Evolutionary conservation across 495 filamentous ascomycete species (phyloP).

Genomic region (Trichoderma asperelloides): DNA sequence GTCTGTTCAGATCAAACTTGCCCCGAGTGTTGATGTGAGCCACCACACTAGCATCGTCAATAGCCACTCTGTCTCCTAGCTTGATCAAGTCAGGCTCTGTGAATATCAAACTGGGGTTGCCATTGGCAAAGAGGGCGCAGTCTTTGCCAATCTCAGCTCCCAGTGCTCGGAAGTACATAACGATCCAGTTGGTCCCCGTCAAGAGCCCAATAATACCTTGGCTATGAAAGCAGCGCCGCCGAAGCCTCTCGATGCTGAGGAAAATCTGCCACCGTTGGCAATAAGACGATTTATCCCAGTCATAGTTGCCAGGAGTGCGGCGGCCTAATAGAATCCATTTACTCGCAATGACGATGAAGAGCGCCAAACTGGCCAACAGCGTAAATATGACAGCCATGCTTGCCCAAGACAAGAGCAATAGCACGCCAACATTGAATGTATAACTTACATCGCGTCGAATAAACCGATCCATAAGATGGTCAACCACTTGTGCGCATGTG

Average conservation of each 20-base stretch:
- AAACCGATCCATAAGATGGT: slow-evolving; percentile 10
- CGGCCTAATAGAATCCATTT: slow-evolving; percentile 38
- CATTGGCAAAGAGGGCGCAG: slow-evolving; percentile 37
- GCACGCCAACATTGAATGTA: background rate
- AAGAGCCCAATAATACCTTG: slow-evolving; percentile 34
- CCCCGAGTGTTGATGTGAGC: slow-evolving; percentile 27
- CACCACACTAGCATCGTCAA: slow-evolving; percentile 40
- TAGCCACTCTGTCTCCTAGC: slow-evolving; percentile 34
- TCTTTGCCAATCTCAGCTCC: slow-evolving; percentile 36
- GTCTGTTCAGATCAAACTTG: slow-evolving; percentile 35
- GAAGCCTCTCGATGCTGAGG: slow-evolving; percentile 33
- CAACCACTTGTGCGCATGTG: slow-evolving; percentile 17
- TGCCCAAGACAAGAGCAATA: slow-evolving; percentile 21
- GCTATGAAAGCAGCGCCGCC: slow-evolving; percentile 32
- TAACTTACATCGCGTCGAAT: background rate
- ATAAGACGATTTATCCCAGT: slow-evolving; percentile 32
- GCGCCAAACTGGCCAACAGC: slow-evolving; percentile 23
- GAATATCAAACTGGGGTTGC: slow-evolving; percentile 32
- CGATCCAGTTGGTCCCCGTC: slow-evolving; percentile 30
- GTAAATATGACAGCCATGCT: slow-evolving; percentile 22
- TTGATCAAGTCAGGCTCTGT: slow-evolving; percentile 41
- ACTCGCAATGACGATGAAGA: slow-evolving; percentile 25
- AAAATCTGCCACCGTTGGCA: slow-evolving; percentile 35
- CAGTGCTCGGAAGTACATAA: slow-evolving; percentile 33
- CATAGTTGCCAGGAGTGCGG: slow-evolving; percentile 31